Conservation (phyloP, 176 grass and related monocot genomes). For the Oryza meyeriana region DNA sequence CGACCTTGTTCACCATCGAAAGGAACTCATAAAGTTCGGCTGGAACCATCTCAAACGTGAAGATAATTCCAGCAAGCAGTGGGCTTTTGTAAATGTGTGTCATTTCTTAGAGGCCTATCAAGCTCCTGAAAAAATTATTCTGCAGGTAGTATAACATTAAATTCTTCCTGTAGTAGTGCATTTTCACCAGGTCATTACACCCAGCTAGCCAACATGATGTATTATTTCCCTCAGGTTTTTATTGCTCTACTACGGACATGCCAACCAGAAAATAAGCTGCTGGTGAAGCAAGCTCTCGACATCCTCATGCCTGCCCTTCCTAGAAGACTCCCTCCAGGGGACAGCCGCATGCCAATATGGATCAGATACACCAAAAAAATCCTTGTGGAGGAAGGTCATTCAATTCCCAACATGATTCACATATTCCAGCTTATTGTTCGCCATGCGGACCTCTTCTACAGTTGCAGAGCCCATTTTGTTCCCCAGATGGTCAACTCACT, state of each 20-base stretch:
- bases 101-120: constrained; percentile 98
- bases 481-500: constrained; percentile 99
- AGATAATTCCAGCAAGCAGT: constrained; percentile 99
- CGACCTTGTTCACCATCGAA: constrained; percentile 93
- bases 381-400: constrained; percentile 98
- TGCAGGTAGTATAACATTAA: constrained; percentile 60
- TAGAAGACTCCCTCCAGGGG: constrained; percentile 82
- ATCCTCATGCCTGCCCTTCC: constrained; percentile 99
- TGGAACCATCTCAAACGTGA: constrained; percentile 99
- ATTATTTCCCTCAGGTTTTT: constrained; percentile 64
- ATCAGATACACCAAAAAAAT: constrained; percentile 99
- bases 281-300: constrained; percentile 96
- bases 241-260: constrained; percentile 95
- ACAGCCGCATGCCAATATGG: constrained; percentile 96
- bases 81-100: constrained; percentile 99
- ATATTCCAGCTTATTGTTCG: constrained; percentile 99
- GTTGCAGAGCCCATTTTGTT: constrained; percentile 98
- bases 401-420: constrained; percentile 99
- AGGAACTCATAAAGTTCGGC: constrained; percentile 98
- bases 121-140: constrained; percentile 97
- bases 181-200: constrained; percentile 14
- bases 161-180: constrained; percentile 23
- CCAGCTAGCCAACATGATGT: neutral
- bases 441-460: constrained; percentile 96
- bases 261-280: constrained; percentile 95